Evolutionary conservation across 768 basidiomycete species (phyloP), one percentile per base, ranked within the genome.

Genomic region (Leccinum uliginosum): DNA sequence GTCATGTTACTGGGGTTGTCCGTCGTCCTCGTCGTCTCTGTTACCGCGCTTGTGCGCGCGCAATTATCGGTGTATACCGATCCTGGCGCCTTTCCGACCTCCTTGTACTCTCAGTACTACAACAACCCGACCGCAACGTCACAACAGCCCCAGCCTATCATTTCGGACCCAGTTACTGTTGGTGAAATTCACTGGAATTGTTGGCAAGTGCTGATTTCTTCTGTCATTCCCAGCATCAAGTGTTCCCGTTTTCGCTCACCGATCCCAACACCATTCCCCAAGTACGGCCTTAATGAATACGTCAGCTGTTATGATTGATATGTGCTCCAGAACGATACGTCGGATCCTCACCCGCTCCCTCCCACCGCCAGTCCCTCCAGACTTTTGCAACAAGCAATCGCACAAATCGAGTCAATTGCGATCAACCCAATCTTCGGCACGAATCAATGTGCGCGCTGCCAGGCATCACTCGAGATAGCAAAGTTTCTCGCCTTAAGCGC

Each of bases 131-230:
- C 86, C 1, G 84, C 81, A 30, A 90, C 89, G 2, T 80, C 80
- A 12, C 82, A 78, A 1, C 89, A 91, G 66, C 83, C 83, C 4
- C 89, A 91, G 70, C 89, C 88, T n/a, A 78, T 89, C 57, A 79
- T 91, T 35, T 81, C 86, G 14, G 88, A 91, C 66, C 84, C 86
- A 9, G 80, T 89, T 30, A 78, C 79, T 26, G 88, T 87, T 51
- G 50, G 71, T 54, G 6, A 7, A 34, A 6, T 51, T 9, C 50
- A 9, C 19, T n/a, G 34, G 12, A 32, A 17, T 51, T 55, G 58
- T 64, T 10, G 19, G 43, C 0, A 12, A 6, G 6, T 23, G 21
- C 26, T 57, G 19, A 62, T 38, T 21, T n/a, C 51, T 46, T 51
- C 23, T 24, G 12, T 44, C 46, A 50, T 59, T 56, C 53, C 53